Evolutionary conservation across 2,329 filamentous ascomycete species (phyloP).

Genomic region (Amauroascus niger): DNA sequence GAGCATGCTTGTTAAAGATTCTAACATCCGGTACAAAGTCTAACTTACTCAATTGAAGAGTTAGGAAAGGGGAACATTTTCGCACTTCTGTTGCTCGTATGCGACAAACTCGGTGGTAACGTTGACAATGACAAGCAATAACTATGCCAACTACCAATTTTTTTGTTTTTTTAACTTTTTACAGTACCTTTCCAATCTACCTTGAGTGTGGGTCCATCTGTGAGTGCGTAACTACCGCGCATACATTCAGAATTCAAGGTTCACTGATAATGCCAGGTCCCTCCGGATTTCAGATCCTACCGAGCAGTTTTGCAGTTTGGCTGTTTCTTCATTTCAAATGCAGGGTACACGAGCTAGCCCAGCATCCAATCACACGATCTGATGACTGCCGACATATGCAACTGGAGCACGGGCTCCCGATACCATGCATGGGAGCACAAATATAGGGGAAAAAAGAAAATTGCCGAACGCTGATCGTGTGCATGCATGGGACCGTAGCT

Average conservation of each 20-base stretch:
- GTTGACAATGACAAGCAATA: too few relatives aligned
- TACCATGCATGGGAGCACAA: not conserved
- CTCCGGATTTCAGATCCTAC: not conserved
- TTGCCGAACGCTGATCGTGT: conserved; percentile 1
- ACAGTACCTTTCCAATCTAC: too few relatives aligned
- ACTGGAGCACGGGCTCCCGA: not conserved
- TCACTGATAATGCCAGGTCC: not conserved
- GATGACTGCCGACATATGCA: not conserved
- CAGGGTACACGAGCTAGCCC: not conserved
- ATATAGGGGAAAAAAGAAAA: not conserved
- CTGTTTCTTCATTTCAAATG: not conserved
- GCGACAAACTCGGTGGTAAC: too few relatives aligned
- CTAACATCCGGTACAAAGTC: too few relatives aligned
- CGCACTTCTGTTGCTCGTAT: too few relatives aligned
- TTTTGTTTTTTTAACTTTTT: too few relatives aligned
- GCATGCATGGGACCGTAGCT: not conserved
- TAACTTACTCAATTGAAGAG: too few relatives aligned
- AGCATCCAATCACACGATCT: not conserved
- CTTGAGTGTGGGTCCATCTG: not conserved
- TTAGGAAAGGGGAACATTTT: too few relatives aligned
- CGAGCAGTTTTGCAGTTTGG: not conserved
- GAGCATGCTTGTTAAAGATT: too few relatives aligned
- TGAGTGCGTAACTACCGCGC: not conserved
- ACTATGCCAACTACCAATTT: too few relatives aligned
- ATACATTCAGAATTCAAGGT: not conserved